A percentile compares a stretch with the other conserved stretches of the same genome.
phyloP scores from a whole-genome alignment of 768 basidiomycete genomes.

The Baorangia bicolor region DNA sequence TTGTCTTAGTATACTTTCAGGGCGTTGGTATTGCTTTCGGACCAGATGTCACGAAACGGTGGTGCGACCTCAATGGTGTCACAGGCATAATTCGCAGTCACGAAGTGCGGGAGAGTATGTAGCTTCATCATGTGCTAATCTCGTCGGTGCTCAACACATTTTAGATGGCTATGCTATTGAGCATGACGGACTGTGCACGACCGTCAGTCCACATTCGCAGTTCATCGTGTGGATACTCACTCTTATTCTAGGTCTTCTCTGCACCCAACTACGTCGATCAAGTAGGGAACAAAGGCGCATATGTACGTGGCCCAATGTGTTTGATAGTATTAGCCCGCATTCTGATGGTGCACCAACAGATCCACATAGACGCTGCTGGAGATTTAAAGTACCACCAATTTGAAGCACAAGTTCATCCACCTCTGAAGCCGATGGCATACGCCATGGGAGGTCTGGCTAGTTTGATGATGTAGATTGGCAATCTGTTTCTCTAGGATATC shows the following conservation, averaged over 20 bases:
- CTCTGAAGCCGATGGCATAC: slow-evolving; percentile 93
- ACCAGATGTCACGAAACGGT: slow-evolving; percentile 86
- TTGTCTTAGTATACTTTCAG: slow-evolving; percentile 37
- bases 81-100: slow-evolving; percentile 92
- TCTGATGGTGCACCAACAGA: slow-evolving; percentile 40
- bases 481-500: not conserved
- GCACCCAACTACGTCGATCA: slow-evolving; percentile 97
- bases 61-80: slow-evolving; percentile 86
- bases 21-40: slow-evolving; percentile 97
- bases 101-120: slow-evolving; percentile 87
- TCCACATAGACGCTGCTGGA: slow-evolving; percentile 80
- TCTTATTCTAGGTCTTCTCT: slow-evolving; percentile 67
- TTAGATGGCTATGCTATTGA: slow-evolving; percentile 92
- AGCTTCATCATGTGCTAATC: not conserved
- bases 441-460: slow-evolving; percentile 62
- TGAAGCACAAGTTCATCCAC: slow-evolving; percentile 84
- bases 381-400: slow-evolving; percentile 76
- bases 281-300: slow-evolving; percentile 88
- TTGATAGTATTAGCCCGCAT: not conserved
- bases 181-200: slow-evolving; percentile 92
- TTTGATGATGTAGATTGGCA: slow-evolving; percentile 65
- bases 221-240: slow-evolving; percentile 11
- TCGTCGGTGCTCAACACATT: slow-evolving; percentile 3
- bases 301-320: slow-evolving; percentile 48
- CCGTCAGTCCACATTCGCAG: slow-evolving; percentile 45